Base-by-base conservation (phyloP, 768 basidiomycete genomes). In the Amanita thiersii region DNA sequence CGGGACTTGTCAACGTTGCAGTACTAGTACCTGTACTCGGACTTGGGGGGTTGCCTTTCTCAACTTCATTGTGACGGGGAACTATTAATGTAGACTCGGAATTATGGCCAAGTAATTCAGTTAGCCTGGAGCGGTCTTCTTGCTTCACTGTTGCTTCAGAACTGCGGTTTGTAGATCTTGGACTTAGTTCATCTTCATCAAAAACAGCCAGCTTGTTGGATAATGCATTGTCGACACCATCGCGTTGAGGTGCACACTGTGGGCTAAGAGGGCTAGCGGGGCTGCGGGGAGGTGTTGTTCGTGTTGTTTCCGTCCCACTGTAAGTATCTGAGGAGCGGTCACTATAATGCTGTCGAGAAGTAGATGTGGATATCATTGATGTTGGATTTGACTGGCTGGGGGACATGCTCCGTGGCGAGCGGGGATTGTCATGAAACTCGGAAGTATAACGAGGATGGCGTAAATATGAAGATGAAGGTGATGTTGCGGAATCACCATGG, bases 221-320 rank as follows among this genome's bases (percentile, higher is more conserved):
- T 34, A 43, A n/a, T 15, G 20, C 24, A 21, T 12, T 37, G 25
- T 20, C 33, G 14, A 21, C 25, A 14, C 42, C 34, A 23, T 43
- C 33, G 4, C 31, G 4, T 7, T 43, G 33, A 9, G 61, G 48
- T n/a, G 55, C 50, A 37, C 61, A 58, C 20, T 64, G 60, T 5
- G 70, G 72, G 39, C 70, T 71, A 31, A 61, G 59, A 30, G 73
- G 69, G 47, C 71, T 79, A 40, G 73, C 64, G 8, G 83, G 83
- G 35, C 81, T 84, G 26, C 73, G 74, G 36, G 81, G 78, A 19
- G 81, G 77, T 8, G 70, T 62, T 4, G 64, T 58, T 25, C 59
- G 62, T 11, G 64, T 60, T 4, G 65, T 64, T 44, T 78, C 75
- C 19, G 66, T 56, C 7, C 61, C 62, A 43, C 60, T 63, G 42